phyloP scores from a whole-genome alignment of 2,329 filamentous ascomycete genomes.

The Lachnellula arida region DNA sequence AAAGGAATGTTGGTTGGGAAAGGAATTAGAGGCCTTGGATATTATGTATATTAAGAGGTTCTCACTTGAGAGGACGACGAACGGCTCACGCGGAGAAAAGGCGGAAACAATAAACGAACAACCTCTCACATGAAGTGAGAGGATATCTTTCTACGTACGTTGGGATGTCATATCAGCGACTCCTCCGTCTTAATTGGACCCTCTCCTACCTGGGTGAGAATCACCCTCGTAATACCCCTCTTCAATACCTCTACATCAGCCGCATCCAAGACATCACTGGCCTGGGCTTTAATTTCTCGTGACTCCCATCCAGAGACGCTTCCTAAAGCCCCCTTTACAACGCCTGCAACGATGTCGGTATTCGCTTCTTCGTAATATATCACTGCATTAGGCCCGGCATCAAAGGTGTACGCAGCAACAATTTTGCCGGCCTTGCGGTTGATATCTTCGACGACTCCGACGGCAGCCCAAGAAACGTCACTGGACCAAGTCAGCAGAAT shows the following conservation, averaged over 20 bases:
- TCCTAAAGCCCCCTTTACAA: slow-evolving; percentile 65
- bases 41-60: too few relatives aligned
- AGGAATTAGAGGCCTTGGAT: too few relatives aligned
- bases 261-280: slow-evolving; percentile 57
- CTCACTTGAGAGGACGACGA: too few relatives aligned
- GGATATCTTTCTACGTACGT: not conserved
- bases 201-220: slow-evolving; percentile 86
- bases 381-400: slow-evolving; percentile 94
- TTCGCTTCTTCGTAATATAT: slow-evolving; percentile 90
- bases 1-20: too few relatives aligned
- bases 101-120: too few relatives aligned
- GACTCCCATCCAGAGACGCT: slow-evolving; percentile 68
- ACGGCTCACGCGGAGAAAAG: too few relatives aligned
- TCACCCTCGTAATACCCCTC: slow-evolving; percentile 81
- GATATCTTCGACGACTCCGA: slow-evolving; percentile 83
- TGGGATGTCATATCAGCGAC: slow-evolving; percentile 52
- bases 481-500: not conserved
- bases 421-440: slow-evolving; percentile 74
- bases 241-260: slow-evolving; percentile 62
- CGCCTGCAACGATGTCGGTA: slow-evolving; percentile 66
- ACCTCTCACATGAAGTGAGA: too few relatives aligned
- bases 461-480: slow-evolving; percentile 81
- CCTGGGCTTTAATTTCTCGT: slow-evolving; percentile 46
- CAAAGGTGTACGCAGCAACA: slow-evolving; percentile 93
- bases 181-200: slow-evolving; percentile 78